These are phyloP conservation scores for Tricladium varicosporioides DNA, from an alignment of 2,329 filamentous ascomycete species.

Conservation along the genomic window DNA sequence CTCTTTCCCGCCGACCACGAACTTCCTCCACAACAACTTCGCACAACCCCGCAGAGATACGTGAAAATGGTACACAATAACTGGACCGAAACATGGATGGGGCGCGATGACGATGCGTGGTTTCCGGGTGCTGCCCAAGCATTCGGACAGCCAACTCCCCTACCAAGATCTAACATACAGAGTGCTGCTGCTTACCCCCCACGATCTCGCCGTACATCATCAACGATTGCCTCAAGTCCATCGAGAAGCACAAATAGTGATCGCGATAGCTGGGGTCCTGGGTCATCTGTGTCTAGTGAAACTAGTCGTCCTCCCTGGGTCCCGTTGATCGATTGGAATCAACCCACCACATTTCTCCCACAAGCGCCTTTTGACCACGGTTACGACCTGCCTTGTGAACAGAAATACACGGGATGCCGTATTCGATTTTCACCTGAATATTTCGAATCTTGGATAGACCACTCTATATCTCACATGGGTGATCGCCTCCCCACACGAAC, in stretches of 20 bases:
- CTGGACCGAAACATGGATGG: too few species aligned
- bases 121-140: too few species aligned
- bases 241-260: background rate
- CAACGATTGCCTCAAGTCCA: too few species aligned
- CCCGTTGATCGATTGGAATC: background rate
- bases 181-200: too few species aligned
- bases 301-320: background rate
- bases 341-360: background rate
- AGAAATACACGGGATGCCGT: constrained; percentile 34
- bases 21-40: too few species aligned
- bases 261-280: background rate
- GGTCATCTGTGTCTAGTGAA: background rate
- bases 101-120: too few species aligned
- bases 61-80: too few species aligned
- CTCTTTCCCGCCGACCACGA: too few species aligned
- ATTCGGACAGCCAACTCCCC: too few species aligned
- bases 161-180: too few species aligned
- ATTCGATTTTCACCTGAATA: constrained; percentile 39
- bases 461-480: constrained; percentile 42
- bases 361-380: constrained; percentile 1
- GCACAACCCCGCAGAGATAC: too few species aligned
- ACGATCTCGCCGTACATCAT: too few species aligned
- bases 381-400: constrained; percentile 28
- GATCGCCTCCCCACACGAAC: constrained; percentile 32
- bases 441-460: constrained; percentile 44